These are phyloP conservation scores for Rhododendron simsii DNA, from an alignment of 148 eudicot genomes.

Conservation along the genomic window DNA sequence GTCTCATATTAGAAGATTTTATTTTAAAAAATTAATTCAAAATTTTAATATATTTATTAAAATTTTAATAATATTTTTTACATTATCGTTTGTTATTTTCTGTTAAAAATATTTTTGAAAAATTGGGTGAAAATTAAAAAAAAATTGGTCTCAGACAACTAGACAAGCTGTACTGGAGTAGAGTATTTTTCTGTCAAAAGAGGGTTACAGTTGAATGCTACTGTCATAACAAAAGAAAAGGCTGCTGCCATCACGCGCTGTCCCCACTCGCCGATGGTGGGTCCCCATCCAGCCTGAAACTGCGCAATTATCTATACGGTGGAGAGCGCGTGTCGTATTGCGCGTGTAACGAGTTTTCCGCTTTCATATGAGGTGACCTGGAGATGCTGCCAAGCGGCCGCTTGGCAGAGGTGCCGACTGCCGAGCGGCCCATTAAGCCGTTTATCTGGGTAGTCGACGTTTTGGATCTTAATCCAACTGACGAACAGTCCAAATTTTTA, in stretches of 20 bases:
- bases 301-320: constrained; percentile 15
- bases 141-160: not conserved
- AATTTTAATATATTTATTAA: too few relatives aligned
- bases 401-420: too few relatives aligned
- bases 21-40: too few relatives aligned
- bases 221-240: not conserved
- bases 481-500: rapidly evolving
- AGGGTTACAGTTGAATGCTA: not conserved
- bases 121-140: too few relatives aligned
- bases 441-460: too few relatives aligned
- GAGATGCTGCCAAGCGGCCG: too few relatives aligned
- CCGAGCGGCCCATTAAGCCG: too few relatives aligned
- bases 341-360: not conserved
- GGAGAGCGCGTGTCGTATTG: not conserved
- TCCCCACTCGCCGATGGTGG: constrained; percentile 20
- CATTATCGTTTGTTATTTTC: too few relatives aligned
- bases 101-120: too few relatives aligned
- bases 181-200: constrained; percentile 13
- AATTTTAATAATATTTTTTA: too few relatives aligned
- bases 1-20: too few relatives aligned
- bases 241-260: constrained; percentile 28
- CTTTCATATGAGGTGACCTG: not conserved
- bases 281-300: constrained; percentile 9
- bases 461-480: too few relatives aligned
- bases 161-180: constrained; percentile 7